A percentile compares a stretch with the other conserved stretches of the same genome.
Conservation (phyloP, 768 basidiomycete species). For the Rossbeevera mucosa region DNA sequence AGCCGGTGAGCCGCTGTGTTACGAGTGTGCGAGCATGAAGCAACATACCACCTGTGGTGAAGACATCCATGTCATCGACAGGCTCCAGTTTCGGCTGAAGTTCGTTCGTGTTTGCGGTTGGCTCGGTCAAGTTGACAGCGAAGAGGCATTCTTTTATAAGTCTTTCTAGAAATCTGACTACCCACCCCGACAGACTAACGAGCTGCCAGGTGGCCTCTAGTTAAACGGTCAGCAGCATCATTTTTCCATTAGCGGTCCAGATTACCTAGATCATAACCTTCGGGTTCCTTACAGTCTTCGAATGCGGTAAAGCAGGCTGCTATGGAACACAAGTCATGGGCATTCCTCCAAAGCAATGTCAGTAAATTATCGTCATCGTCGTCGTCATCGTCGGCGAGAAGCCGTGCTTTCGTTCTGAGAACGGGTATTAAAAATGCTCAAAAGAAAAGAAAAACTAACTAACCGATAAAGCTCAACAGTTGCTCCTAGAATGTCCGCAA, state of each 20-base stretch:
- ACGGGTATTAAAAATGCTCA: conserved; percentile 3
- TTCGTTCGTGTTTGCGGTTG: conserved; percentile 8
- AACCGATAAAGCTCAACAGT: conserved; percentile 37
- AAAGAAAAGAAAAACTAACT: background rate
- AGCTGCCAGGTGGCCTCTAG: conserved; percentile 73
- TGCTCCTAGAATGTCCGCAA: conserved; percentile 49
- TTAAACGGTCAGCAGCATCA: conserved; percentile 7
- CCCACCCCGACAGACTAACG: conserved; percentile 57
- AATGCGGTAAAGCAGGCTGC: conserved; percentile 59
- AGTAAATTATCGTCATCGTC: conserved; percentile 39
- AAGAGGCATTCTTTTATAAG: conserved; percentile 53
- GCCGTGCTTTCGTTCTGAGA: conserved; percentile 32
- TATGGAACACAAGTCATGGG: conserved; percentile 64
- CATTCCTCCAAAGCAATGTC: conserved; percentile 51
- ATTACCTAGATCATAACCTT: conserved; percentile 60
- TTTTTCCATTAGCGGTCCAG: background rate
- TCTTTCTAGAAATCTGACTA: conserved; percentile 55
- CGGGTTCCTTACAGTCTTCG: conserved; percentile 58
- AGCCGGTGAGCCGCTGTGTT: conserved; percentile 36
- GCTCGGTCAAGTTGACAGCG: conserved; percentile 25
- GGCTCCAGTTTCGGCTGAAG: conserved; percentile 26
- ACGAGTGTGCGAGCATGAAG: conserved; percentile 30
- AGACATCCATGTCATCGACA: conserved; percentile 23
- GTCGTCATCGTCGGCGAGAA: conserved; percentile 18
- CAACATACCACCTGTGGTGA: conserved; percentile 22